Evolutionary conservation across 2,329 filamentous ascomycete genomes (phyloP).

Genomic region (Fusarium virguliforme): DNA sequence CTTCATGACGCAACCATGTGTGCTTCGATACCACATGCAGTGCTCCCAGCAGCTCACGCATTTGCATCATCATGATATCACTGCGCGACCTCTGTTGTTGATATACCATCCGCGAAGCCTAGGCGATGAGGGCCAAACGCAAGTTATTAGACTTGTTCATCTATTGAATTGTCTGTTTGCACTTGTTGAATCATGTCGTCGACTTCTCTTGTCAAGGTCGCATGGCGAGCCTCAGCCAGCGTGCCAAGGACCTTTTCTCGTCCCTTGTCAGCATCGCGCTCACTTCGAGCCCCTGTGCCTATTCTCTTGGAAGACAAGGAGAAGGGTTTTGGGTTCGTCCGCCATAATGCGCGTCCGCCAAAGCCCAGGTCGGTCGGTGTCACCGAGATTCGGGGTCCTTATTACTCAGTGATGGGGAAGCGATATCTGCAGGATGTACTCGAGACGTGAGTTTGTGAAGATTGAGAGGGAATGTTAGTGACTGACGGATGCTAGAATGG

Average conservation of each 20-base stretch:
- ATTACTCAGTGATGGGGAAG: slow-evolving; percentile 70
- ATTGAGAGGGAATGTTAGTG: background rate
- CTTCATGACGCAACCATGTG: background rate
- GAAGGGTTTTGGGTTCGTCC: slow-evolving; percentile 56
- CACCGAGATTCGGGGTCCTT: slow-evolving; percentile 70
- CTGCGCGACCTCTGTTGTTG: background rate
- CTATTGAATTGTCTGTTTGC: background rate
- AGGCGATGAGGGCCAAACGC: background rate
- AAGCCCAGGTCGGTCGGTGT: slow-evolving; percentile 67
- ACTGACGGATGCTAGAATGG: slow-evolving; percentile 60
- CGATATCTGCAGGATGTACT: slow-evolving; percentile 67
- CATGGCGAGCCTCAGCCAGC: background rate
- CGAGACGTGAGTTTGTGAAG: slow-evolving; percentile 59
- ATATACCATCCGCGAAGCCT: background rate
- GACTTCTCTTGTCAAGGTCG: background rate
- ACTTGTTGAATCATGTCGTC: slow-evolving; percentile 2
- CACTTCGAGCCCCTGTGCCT: background rate
- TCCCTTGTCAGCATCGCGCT: background rate
- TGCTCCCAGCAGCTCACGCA: background rate
- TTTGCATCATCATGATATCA: slow-evolving; percentile 34
- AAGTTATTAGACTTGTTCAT: background rate
- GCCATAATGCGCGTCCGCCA: slow-evolving; percentile 63
- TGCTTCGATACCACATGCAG: background rate
- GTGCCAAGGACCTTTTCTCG: background rate
- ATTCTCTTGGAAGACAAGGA: slow-evolving; percentile 25